These are phyloP conservation scores for Byssothecium circinans DNA, from an alignment of 2,329 filamentous ascomycete genomes.

Conservation along the genomic window DNA sequence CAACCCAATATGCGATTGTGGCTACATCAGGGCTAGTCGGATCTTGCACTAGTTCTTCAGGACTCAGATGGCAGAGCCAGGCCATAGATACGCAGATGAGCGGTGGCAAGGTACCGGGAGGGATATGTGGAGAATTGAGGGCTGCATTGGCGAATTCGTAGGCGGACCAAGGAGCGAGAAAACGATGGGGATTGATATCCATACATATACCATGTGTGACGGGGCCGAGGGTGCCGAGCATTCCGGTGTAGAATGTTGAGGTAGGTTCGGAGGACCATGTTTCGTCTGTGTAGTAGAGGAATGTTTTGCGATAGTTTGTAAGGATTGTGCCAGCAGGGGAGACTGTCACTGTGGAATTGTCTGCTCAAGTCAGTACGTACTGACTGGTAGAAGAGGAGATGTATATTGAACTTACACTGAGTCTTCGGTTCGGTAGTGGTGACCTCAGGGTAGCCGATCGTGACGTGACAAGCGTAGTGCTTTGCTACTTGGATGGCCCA, in stretches of 20 bases:
- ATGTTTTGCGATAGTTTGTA: slow-evolving; percentile 64
- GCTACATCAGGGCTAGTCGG: slow-evolving; percentile 66
- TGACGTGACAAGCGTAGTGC: slow-evolving; percentile 67
- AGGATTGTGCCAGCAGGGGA: slow-evolving; percentile 57
- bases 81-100: slow-evolving; percentile 76
- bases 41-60: slow-evolving; percentile 54
- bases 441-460: slow-evolving; percentile 72
- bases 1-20: slow-evolving; percentile 75
- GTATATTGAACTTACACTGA: slow-evolving; percentile 39
- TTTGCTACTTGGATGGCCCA: slow-evolving; percentile 71
- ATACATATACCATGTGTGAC: slow-evolving; percentile 55
- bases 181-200: slow-evolving; percentile 66
- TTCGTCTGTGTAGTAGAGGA: slow-evolving; percentile 69
- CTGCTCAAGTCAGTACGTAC: neutral
- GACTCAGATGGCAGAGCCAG: slow-evolving; percentile 64
- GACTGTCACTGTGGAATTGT: slow-evolving; percentile 63
- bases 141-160: slow-evolving; percentile 64
- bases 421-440: slow-evolving; percentile 32
- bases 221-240: slow-evolving; percentile 39
- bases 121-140: slow-evolving; percentile 43
- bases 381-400: neutral
- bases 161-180: slow-evolving; percentile 58
- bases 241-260: slow-evolving; percentile 40
- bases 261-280: slow-evolving; percentile 62
- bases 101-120: slow-evolving; percentile 48